phyloP scores from a whole-genome alignment of 192 early-diverging fungal species.

The Coemansia sp. region DNA sequence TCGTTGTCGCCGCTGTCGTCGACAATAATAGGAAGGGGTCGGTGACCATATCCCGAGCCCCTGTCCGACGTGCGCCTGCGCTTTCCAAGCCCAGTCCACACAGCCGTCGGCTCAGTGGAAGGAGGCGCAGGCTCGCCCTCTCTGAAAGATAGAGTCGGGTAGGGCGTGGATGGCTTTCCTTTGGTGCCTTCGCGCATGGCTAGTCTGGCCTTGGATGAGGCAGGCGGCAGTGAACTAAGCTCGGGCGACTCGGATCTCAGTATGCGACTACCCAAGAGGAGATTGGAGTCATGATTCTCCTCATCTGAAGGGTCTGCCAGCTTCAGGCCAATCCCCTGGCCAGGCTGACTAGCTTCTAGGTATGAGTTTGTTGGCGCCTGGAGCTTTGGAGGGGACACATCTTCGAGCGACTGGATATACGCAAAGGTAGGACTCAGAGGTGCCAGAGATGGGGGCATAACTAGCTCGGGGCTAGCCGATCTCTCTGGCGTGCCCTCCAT shows the following conservation, averaged over 20 bases:
- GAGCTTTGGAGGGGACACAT: background rate
- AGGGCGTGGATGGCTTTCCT: background rate
- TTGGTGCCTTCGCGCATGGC: background rate
- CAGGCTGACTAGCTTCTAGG: background rate
- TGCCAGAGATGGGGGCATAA: background rate
- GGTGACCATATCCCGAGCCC: conserved; percentile 21
- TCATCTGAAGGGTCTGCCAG: conserved; percentile 4
- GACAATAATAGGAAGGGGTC: conserved; percentile 28
- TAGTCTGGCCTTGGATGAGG: background rate
- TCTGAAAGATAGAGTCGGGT: background rate
- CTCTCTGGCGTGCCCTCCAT: conserved; percentile 3
- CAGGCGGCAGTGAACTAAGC: background rate
- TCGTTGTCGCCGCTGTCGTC: conserved; percentile 4
- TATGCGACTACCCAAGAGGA: background rate
- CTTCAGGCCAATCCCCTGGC: background rate
- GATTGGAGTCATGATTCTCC: conserved; percentile 24
- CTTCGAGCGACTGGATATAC: background rate
- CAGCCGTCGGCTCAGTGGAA: background rate
- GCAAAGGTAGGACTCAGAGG: conserved; percentile 9
- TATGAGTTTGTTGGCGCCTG: background rate
- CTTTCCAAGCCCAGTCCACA: conserved; percentile 37
- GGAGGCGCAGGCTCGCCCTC: conserved; percentile 2
- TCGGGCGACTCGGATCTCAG: conserved; percentile 11
- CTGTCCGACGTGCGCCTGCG: conserved; percentile 34
- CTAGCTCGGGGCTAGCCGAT: conserved; percentile 33